phyloP scores from a whole-genome alignment of 768 basidiomycete genomes.

The Pseudohyphozyma bogoriensis region DNA sequence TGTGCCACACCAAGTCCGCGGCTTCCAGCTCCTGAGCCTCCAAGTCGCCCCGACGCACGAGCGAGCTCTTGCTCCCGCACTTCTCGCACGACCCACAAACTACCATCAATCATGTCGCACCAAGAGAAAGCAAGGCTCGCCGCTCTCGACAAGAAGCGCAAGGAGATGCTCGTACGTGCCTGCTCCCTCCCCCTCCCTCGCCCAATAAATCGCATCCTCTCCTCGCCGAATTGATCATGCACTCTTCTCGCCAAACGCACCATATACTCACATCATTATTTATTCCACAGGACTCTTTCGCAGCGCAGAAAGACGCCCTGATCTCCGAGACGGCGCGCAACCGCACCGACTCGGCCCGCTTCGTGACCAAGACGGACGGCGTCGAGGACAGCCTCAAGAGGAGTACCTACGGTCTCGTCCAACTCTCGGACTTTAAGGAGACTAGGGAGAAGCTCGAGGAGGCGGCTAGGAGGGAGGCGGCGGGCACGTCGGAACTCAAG shows the following conservation, averaged over 20 bases:
- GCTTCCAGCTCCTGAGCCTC: too few relatives aligned
- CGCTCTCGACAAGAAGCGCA: constrained; percentile 30
- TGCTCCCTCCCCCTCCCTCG: background rate
- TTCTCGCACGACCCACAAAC: too few relatives aligned
- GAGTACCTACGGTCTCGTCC: constrained; percentile 82
- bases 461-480: constrained; percentile 55
- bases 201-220: background rate
- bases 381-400: constrained; percentile 89
- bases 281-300: constrained; percentile 23
- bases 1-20: too few relatives aligned
- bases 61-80: too few relatives aligned
- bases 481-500: constrained; percentile 72
- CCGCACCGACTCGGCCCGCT: constrained; percentile 59
- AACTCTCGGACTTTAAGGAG: constrained; percentile 47
- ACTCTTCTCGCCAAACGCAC: background rate
- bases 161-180: constrained; percentile 23
- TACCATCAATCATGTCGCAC: too few relatives aligned
- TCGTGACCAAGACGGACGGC: constrained; percentile 87
- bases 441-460: constrained; percentile 29
- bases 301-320: constrained; percentile 24
- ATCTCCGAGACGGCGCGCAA: constrained; percentile 2
- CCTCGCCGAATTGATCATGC: too few relatives aligned
- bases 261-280: background rate
- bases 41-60: too few relatives aligned
- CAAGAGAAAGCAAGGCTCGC: constrained; percentile 4